Base-by-base conservation (phyloP, 345 rosid species). In the Rhizophora apiculata region DNA sequence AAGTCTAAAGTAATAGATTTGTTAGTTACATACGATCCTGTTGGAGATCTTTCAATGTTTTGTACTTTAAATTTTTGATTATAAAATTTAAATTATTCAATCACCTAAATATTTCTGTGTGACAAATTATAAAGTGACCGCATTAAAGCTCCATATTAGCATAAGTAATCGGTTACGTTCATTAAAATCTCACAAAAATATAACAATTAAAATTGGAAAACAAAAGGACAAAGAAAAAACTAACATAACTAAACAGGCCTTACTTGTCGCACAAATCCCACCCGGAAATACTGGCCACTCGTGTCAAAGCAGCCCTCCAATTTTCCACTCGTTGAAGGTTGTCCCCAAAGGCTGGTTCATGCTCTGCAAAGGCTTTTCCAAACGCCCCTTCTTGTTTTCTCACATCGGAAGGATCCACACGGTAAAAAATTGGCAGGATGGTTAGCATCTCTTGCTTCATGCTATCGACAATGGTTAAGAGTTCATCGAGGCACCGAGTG, bases 401-500 rank as follows among this genome's bases (percentile, higher is more conserved):
- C 18, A 64, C 68, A 20, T 72, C 46, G 24, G 64, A 64, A 20
- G 69, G 60, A 64, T 65, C 58, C 10, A 58, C 56, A 19, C 65
- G 69, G n/a, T 72, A 72, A 46, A 56, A 72, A n/a, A 72, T 37
- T 2, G 75, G 69, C 64, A 39, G 13, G 2, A 58, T 58, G 46
- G 11, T 52, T 52, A 9, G 56, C 8, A 7, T 26, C 43, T 37
- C 26, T 39, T 48, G 16, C 19, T 29, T 29, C 39, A 29, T 31
- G 26, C 27, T 39, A 8, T 32, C 5, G 18, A 64, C 62, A 53
- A 72, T 64, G 5, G 27, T 39, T 11, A 49, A 46, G 32, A 60
- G 72, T 63, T 69, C 72, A 30, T 69, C 65, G 19, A 69, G 46
- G 8, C 66, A 69, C 72, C 66, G 49, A 26, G 60, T 6, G 36